Evolutionary conservation across 163 green algal species (phyloP).

Genomic region (Chlamydomonas reinhardtii): DNA sequence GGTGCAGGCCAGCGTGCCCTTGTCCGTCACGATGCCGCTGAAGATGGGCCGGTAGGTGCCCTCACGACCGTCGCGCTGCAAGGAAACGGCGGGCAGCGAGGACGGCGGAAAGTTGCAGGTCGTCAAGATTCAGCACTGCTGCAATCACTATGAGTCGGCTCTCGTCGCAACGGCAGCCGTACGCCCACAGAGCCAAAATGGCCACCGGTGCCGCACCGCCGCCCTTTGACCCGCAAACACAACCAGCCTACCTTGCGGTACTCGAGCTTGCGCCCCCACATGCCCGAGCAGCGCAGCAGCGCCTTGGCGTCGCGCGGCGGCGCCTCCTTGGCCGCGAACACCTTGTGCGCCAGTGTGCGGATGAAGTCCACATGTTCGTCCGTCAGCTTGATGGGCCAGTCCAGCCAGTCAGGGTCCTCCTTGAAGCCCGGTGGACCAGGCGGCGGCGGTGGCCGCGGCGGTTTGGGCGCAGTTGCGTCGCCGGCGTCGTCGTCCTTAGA

Average conservation of each 20-base stretch:
- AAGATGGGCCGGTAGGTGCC: constrained; percentile 4
- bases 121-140: too few relatives aligned
- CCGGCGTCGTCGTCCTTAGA: not conserved
- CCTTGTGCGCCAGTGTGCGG: not conserved
- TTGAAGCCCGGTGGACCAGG: not conserved
- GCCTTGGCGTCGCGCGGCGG: constrained; percentile 23
- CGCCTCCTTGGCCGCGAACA: not conserved
- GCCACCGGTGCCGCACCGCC: too few relatives aligned
- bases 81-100: not conserved
- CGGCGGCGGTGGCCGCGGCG: not conserved
- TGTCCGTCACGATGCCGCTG: not conserved
- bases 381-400: not conserved
- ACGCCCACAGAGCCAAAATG: too few relatives aligned
- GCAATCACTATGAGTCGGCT: too few relatives aligned
- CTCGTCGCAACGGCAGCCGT: too few relatives aligned
- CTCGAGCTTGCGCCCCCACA: constrained; percentile 14
- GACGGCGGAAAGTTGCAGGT: too few relatives aligned
- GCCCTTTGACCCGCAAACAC: too few relatives aligned
- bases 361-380: constrained; percentile 19
- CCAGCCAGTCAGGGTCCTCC: constrained; percentile 18
- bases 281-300: constrained; percentile 2
- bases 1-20: constrained; percentile 12
- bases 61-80: constrained; percentile 13
- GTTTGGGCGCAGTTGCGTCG: not conserved
- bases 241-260: constrained; percentile 25